These are phyloP conservation scores for Pseudogymnoascus sp. DNA, from an alignment of 2,329 filamentous ascomycete genomes.

Conservation along the genomic window DNA sequence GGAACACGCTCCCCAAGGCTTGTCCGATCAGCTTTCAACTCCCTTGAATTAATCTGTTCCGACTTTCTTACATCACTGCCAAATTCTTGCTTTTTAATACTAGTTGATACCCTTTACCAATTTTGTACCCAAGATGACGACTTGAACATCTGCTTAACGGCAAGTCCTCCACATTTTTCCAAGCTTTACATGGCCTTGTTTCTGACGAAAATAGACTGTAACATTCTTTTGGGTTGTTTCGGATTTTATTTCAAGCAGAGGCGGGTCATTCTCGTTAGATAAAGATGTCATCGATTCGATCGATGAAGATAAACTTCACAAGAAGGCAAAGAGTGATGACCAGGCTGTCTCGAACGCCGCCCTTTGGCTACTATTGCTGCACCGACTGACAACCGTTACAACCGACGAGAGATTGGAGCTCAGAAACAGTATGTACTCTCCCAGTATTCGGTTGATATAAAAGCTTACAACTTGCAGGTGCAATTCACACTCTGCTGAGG, in stretches of 20 bases:
- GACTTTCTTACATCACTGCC: conserved; percentile 76
- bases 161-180: conserved; percentile 33
- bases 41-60: conserved; percentile 85
- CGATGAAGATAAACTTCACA: conserved; percentile 48
- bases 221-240: conserved; percentile 96
- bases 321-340: conserved; percentile 50
- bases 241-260: conserved; percentile 65
- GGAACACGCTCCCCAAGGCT: conserved; percentile 59
- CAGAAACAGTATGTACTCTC: conserved; percentile 53
- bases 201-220: conserved; percentile 51
- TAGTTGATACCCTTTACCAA: conserved; percentile 80
- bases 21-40: conserved; percentile 79
- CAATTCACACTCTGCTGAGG: conserved; percentile 80
- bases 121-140: conserved; percentile 89
- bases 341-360: conserved; percentile 58
- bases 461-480: conserved; percentile 42
- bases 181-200: neutral
- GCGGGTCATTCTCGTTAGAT: conserved; percentile 49
- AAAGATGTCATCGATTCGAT: conserved; percentile 45
- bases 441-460: conserved; percentile 28
- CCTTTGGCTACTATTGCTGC: conserved; percentile 68
- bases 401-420: conserved; percentile 66
- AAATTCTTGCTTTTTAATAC: conserved; percentile 59
- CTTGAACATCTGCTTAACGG: conserved; percentile 88
- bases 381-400: conserved; percentile 63